These are phyloP conservation scores for Nicotiana tomentosiformis DNA, from an alignment of 257 asterid species.

Conservation along the genomic window DNA sequence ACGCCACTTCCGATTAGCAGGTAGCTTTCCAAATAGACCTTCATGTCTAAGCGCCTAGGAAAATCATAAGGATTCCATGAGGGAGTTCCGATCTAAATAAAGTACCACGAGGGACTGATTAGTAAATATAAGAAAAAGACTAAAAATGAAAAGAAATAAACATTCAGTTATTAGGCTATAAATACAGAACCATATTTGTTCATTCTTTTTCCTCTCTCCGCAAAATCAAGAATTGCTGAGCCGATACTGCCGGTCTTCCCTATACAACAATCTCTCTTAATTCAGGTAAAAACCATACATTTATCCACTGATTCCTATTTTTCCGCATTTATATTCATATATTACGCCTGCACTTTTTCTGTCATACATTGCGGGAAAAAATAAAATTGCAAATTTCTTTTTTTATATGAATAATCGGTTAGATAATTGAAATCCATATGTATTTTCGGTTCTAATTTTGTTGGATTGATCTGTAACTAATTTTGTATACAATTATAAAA, in stretches of 20 bases:
- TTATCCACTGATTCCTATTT: neutral
- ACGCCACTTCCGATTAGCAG: too few relatives aligned
- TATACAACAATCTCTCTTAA: neutral
- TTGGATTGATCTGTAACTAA: neutral
- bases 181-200: neutral
- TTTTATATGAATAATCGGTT: neutral
- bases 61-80: neutral
- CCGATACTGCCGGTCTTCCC: neutral
- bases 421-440: too few relatives aligned
- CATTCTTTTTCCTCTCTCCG: neutral
- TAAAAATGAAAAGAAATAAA: neutral
- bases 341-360: too few relatives aligned
- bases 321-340: neutral
- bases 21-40: too few relatives aligned
- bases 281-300: neutral
- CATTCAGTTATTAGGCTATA: neutral
- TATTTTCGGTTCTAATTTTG: too few relatives aligned
- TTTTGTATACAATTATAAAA: neutral
- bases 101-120: neutral
- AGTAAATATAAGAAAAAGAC: neutral
- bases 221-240: neutral
- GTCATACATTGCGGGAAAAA: neutral
- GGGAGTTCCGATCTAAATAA: neutral
- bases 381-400: too few relatives aligned
- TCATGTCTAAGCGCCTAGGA: neutral